Evolutionary conservation across 805 yeast species (phyloP), one percentile per base, ranked within the genome.

Genomic region (Saccharomycopsis fibuligera): DNA sequence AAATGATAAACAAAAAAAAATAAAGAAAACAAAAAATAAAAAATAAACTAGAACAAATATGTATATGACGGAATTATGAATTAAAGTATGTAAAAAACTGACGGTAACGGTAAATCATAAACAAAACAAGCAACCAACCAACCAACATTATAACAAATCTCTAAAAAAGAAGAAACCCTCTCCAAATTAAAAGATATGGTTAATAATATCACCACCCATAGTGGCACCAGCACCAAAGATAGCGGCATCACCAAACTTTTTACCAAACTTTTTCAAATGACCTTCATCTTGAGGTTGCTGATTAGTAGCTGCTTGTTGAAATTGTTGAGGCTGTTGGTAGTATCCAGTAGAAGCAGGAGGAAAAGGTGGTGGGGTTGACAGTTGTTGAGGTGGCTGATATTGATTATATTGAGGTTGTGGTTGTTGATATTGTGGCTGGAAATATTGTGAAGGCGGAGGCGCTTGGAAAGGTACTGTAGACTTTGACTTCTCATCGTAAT

Each of bases 181-280:
- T 10, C 21, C 24, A 23, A n/a, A n/a, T 62, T 66, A 80, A 57
- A 83, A 80, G 51, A 86, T 83, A 38, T 86, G 74, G 59, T 84
- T 21, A 36, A 90, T 86, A 45, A 91, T 58, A 59, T 85, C 88
- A 40, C 86, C 75, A 60, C 98, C 98, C 47, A 90, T 72, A 1
- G 96, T 83, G 35, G 97, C 96, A 71, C 98, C 98, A 8, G 96
- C 96, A 66, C 97, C 97, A 56, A 88, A 91, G 43, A 90, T 78
- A 31, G 95, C 90, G n/a, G 97, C 95, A 57, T 88, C 80, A 51
- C 96, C 96, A 51, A 90, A 68, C 65, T 86, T 83, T 54, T 85
- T 74, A 23, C 95, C 95, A 57, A 86, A 78, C 59, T 75, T 81
- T 65, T 78, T 78, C 50, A 82, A 55, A 19, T 57, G 61, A 19